These are phyloP conservation scores for Nitzschia inconspicua DNA, from an alignment of 108 stramenopile genomes.

Conservation along the genomic window DNA sequence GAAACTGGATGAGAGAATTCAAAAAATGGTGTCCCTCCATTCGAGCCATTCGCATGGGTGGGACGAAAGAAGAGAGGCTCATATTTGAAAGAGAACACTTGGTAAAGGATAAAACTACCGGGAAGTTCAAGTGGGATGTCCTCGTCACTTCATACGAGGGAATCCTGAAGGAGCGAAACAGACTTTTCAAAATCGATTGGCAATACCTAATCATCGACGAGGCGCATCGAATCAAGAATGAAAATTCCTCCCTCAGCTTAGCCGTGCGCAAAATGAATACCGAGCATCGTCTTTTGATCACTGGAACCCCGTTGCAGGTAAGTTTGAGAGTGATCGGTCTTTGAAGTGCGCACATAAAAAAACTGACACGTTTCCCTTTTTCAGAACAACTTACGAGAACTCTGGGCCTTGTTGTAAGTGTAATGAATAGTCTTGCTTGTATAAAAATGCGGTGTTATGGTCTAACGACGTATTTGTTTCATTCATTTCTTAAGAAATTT, in stretches of 20 bases:
- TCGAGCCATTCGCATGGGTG: constrained; percentile 85
- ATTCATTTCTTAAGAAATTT: constrained; percentile 76
- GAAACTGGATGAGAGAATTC: constrained; percentile 98
- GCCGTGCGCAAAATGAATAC: constrained; percentile 76
- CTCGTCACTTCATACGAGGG: constrained; percentile 97
- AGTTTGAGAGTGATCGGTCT: too few species aligned
- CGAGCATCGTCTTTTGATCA: constrained; percentile 89
- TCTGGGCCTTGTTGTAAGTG: constrained; percentile 95
- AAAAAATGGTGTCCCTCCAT: constrained; percentile 93
- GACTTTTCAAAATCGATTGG: constrained; percentile 80
- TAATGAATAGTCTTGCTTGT: too few species aligned
- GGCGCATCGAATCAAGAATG: constrained; percentile 99
- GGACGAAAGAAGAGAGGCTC: constrained; percentile 89
- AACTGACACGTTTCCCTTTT: too few species aligned
- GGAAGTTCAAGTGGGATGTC: constrained; percentile 87
- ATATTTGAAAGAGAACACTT: constrained; percentile 62
- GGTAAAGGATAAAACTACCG: constrained; percentile 34
- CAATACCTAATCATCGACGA: constrained; percentile 88
- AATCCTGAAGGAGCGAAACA: constrained; percentile 82
- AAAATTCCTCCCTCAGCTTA: constrained; percentile 81
- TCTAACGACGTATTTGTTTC: background rate
- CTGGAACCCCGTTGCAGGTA: constrained; percentile 90
- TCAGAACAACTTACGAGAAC: constrained; percentile 91
- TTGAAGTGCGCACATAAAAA: too few species aligned
- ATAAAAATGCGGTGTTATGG: too few species aligned